These are phyloP conservation scores for Clarireedia paspali DNA, from an alignment of 2,329 filamentous ascomycete genomes.

Conservation along the genomic window DNA sequence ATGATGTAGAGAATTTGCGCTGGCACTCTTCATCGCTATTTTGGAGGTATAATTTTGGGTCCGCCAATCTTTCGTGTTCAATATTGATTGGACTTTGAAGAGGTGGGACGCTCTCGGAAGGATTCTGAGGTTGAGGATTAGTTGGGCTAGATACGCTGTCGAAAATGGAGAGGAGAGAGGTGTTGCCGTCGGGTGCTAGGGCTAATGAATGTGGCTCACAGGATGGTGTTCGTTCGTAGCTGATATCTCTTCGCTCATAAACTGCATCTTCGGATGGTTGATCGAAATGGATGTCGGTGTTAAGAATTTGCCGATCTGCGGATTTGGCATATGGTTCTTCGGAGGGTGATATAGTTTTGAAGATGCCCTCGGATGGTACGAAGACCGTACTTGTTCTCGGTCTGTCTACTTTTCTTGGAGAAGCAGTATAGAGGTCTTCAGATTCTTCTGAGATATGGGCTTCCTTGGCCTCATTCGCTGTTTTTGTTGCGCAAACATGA, in stretches of 20 bases:
- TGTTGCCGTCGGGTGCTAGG: conserved; percentile 43
- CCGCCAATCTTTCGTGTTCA: background rate
- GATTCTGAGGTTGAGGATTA: background rate
- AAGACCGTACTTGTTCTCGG: conserved; percentile 34
- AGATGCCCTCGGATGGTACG: conserved; percentile 55
- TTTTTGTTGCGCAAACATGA: conserved; percentile 53
- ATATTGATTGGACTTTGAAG: conserved; percentile 19
- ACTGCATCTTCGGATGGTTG: background rate
- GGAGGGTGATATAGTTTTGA: conserved; percentile 45
- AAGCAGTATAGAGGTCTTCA: conserved; percentile 1
- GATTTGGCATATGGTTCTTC: conserved; percentile 23
- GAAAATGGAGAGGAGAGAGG: conserved; percentile 53
- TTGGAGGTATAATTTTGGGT: background rate
- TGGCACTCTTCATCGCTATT: conserved; percentile 7
- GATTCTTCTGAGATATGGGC: background rate
- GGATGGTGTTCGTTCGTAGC: conserved; percentile 52
- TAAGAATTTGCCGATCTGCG: conserved; percentile 14
- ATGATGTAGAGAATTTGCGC: conserved; percentile 27
- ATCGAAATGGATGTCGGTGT: background rate
- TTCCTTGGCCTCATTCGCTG: conserved; percentile 9
- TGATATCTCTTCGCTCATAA: conserved; percentile 7
- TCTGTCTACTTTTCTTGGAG: background rate
- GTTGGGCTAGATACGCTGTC: conserved; percentile 39
- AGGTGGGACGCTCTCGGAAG: background rate
- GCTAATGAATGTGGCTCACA: conserved; percentile 55